Percentiles rank a stretch among this genome's conserved stretches.
These are phyloP conservation scores for Vanrija humicola DNA, from an alignment of 1,284 basidiomycete species.

Conservation along the genomic window DNA sequence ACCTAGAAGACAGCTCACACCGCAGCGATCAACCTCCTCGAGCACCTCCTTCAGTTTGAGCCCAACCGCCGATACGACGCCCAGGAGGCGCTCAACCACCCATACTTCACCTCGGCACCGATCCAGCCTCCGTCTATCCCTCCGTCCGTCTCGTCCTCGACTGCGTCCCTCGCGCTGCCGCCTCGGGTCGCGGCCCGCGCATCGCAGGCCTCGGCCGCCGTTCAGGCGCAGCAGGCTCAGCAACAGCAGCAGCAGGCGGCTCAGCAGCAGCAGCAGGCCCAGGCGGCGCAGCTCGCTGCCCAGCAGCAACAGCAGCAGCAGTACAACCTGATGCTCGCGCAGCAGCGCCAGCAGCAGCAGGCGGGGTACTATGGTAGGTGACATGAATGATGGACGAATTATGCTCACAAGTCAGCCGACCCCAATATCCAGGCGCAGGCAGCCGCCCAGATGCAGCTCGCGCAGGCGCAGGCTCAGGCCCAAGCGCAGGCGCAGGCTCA, in stretches of 20 bases:
- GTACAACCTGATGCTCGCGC: conserved; percentile 17
- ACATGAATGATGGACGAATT: background rate
- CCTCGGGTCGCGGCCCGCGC: conserved; percentile 41
- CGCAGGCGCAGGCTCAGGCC: conserved; percentile 35
- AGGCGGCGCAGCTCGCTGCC: conserved; percentile 47
- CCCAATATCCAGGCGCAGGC: conserved; percentile 16
- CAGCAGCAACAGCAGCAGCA: conserved; percentile 34
- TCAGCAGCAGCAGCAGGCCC: conserved; percentile 45
- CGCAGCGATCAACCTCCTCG: conserved; percentile 86
- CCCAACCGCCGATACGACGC: conserved; percentile 89
- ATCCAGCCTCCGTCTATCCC: conserved; percentile 40
- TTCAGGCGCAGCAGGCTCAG: conserved; percentile 37
- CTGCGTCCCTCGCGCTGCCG: conserved; percentile 38
- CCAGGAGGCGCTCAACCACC: conserved; percentile 84
- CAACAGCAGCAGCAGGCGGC: conserved; percentile 26
- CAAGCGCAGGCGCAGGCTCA: conserved; percentile 28
- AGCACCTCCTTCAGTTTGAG: conserved; percentile 94
- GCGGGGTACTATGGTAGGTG: conserved; percentile 37
- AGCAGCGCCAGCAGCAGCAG: conserved; percentile 26
- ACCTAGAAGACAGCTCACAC: background rate
- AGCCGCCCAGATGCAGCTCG: conserved; percentile 24
- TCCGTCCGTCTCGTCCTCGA: conserved; percentile 25
- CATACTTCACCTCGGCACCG: conserved; percentile 69
- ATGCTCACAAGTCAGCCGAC: conserved; percentile 8
- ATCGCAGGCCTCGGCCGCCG: conserved; percentile 37